Conservation (phyloP, 1,284 basidiomycete genomes). For the Termitomyces sp. region DNA sequence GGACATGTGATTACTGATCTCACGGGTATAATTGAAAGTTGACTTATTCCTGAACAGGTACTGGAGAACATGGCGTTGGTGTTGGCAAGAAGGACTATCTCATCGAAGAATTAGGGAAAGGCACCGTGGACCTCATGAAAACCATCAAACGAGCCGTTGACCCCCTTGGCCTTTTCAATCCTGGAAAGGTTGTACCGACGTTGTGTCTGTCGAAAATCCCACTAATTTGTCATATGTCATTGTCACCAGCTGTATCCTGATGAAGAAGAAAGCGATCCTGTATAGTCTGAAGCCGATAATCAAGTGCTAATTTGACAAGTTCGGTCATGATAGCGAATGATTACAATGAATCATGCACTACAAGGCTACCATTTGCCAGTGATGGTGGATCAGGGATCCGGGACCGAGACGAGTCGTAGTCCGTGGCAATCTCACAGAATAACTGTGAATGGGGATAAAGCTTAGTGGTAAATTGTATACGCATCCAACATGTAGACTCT, state of each 20-base stretch:
- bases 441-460: background rate
- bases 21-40: background rate
- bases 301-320: too few relatives aligned
- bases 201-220: background rate
- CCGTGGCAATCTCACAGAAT: background rate
- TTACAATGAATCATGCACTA: too few relatives aligned
- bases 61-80: conserved; percentile 87
- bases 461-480: too few relatives aligned
- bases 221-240: conserved; percentile 1
- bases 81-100: conserved; percentile 79
- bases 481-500: too few relatives aligned
- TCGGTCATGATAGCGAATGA: too few relatives aligned
- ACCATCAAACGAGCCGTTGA: conserved; percentile 75
- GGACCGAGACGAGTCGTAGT: too few relatives aligned
- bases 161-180: conserved; percentile 77
- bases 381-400: background rate
- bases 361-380: too few relatives aligned
- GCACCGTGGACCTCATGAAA: conserved; percentile 84
- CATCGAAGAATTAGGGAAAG: conserved; percentile 72
- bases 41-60: conserved; percentile 36
- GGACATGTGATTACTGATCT: conserved; percentile 53
- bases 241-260: conserved; percentile 17
- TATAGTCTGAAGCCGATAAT: background rate
- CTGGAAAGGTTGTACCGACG: conserved; percentile 62
- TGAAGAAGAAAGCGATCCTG: conserved; percentile 6